Conservation (phyloP, 2,329 filamentous ascomycete species). For the Elsinoe batatas region DNA sequence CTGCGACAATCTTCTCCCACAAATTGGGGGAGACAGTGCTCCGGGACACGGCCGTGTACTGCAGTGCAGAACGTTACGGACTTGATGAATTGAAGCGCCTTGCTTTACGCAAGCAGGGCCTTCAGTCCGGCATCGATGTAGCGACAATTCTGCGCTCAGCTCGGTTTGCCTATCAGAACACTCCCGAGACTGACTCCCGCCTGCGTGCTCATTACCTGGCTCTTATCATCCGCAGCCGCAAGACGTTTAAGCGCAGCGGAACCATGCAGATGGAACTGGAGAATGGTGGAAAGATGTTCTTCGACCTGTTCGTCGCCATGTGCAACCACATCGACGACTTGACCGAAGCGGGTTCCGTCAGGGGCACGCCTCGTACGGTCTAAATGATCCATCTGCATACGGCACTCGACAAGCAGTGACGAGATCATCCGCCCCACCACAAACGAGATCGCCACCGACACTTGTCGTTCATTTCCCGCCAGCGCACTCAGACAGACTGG, state of each 20-base stretch:
- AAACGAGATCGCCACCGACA: not conserved
- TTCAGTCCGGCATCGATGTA: constrained; percentile 87
- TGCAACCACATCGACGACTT: constrained; percentile 97
- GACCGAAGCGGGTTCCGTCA: constrained; percentile 57
- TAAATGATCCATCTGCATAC: constrained; percentile 28
- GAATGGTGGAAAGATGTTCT: constrained; percentile 86
- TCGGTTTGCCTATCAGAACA: constrained; percentile 92
- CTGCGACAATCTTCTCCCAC: constrained; percentile 64
- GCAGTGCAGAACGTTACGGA: constrained; percentile 79
- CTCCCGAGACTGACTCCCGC: constrained; percentile 81
- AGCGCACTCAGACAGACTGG: constrained; percentile 5
- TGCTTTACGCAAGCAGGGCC: constrained; percentile 85
- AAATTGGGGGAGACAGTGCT: constrained; percentile 68
- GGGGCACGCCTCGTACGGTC: constrained; percentile 45
- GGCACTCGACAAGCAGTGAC: constrained; percentile 7
- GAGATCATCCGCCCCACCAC: not conserved
- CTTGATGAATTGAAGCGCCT: constrained; percentile 87
- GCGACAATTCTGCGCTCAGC: constrained; percentile 84
- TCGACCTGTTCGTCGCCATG: constrained; percentile 96
- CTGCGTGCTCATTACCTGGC: constrained; percentile 95
- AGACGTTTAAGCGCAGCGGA: constrained; percentile 95
- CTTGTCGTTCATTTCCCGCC: not conserved
- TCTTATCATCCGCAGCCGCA: constrained; percentile 92
- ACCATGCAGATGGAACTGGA: constrained; percentile 99
- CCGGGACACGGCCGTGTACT: constrained; percentile 91